Base-by-base conservation (phyloP, 2,329 filamentous ascomycete species). In the Passalora sequoiae region DNA sequence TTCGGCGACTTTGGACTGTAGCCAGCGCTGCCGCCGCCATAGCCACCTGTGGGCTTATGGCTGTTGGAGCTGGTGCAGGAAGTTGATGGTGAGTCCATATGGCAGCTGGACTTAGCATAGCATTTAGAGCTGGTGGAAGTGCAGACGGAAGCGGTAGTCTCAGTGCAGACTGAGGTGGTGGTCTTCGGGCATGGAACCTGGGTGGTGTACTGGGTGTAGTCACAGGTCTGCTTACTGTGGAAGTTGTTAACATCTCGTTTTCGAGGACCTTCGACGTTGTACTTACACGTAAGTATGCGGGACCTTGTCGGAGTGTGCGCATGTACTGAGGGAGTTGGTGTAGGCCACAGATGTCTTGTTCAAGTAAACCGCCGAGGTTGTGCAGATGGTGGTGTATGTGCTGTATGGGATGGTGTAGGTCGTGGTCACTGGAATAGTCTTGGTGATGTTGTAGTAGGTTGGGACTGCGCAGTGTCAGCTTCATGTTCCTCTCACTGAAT, bases 371-470 rank as follows among this genome's bases (percentile, higher is more conserved):
- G 48, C 38, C n/a, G 35, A 43, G 19, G 48, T 51, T 30, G 46
- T 45, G 48, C 48, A 51, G 19, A 51, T 37, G 19, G 46, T 40
- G 7, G 24, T 41, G 10, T 43, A 45, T 24, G 38, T 40, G 29
- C 29, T 28, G 39, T 47, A 46, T 38, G 48, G 48, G n/a, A 47
- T 38, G 6, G 44, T 51, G 44, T 47, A 28, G 17, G 44, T 51
- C 20, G 38, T 47, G 5, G 44, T 47, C 28, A 36, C 16, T 25
- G 47, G 47, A 12, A 47, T 33, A 9, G 44, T 47, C 44, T 43
- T 47, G 35, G 48, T 51, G 38, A 45, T 31, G 15, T 44, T 42
- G 42, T 51, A 47, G 29, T 38, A 31, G 24, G 45, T 24, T 25
- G 45, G 45, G 19, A 47, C 40, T 39, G 16, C 2, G 15, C 12